Evolutionary conservation across 192 early-diverging fungal genomes (phyloP).

Genomic region (Entophlyctis helioformis): DNA sequence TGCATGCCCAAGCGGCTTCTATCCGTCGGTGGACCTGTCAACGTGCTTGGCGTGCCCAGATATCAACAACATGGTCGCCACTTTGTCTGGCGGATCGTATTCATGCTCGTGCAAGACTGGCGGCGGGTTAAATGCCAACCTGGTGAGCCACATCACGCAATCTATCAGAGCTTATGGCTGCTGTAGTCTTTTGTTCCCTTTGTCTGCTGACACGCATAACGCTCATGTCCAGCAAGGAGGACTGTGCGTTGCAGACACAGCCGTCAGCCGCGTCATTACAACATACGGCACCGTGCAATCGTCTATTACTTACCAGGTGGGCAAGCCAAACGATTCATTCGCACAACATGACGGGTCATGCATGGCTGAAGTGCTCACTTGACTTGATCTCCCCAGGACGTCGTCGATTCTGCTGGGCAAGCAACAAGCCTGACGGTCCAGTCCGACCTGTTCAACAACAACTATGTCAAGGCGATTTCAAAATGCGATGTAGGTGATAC

Average conservation of each 20-base stretch:
- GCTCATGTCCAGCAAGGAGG: conserved; percentile 8
- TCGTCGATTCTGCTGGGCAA: conserved; percentile 3
- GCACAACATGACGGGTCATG: neutral
- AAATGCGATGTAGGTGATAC: conserved; percentile 10
- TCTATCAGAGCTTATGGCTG: no score
- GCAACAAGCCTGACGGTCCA: conserved; percentile 2
- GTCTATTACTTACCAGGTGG: neutral
- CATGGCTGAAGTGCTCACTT: conserved; percentile 3
- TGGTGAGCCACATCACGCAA: conserved; percentile 1
- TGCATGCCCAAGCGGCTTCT: conserved; percentile 12
- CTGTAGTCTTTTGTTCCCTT: neutral
- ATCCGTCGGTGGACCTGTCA: conserved; percentile 16
- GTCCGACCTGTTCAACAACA: conserved; percentile 10
- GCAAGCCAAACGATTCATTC: neutral
- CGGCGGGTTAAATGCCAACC: conserved; percentile 11
- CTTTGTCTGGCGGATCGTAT: conserved; percentile 6
- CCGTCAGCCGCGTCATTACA: neutral
- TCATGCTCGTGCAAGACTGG: conserved; percentile 20
- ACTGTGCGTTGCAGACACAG: conserved; percentile 9
- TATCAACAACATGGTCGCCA: conserved; percentile 14
- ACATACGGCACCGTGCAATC: conserved; percentile 4
- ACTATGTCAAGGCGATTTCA: conserved; percentile 1
- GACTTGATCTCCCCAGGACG: conserved; percentile 6
- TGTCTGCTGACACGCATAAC: neutral
- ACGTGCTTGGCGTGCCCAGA: conserved; percentile 22